Base-by-base conservation (phyloP, 257 asterid species). In the Perilla frutescens region DNA sequence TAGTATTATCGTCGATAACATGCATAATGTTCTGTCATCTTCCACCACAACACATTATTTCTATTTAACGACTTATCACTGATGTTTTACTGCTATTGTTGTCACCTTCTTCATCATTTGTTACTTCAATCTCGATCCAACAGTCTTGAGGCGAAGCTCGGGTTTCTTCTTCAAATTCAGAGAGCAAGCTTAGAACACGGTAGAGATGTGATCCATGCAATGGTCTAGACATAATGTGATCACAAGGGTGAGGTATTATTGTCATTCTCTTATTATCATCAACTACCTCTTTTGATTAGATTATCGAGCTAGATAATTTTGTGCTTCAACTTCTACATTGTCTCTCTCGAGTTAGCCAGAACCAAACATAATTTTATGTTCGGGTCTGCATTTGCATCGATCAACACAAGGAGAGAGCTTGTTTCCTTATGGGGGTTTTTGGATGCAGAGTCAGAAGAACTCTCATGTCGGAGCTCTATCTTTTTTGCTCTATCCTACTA, bases 151-250 rank as follows among this genome's bases (percentile, higher is more conserved):
- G 26, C 1, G 26, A 20, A 20, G 26, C 26, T 20, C 26, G 26
- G 26, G 26, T 20, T 20, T 20, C 26, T 20, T 20, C 26, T 40
- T 53, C 14, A 2, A 62, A 62, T 41, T 62, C 68, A 4, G 68
- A 53, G 53, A 62, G 68, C 6, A 62, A 44, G 8, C 53, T 2
- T 43, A 62, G 8, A 20, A 41, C 39, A 40, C n/a, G 37, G 8
- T 62, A 41, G 7, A 62, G 53, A 14, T 62, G 53, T 2, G 68
- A 62, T 26, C 68, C 53, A 14, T 62, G 68, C 39, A 62, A 43
- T 41, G 68, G 51, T 8, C 49, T 62, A 11, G 68, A 62, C 53
- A 62, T 6, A 8, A 43, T 40, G 39, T 15, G 53, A 40, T 41
- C 37, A 20, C 39, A 40, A 40, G 26, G 26, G 26, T 20, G 26